A percentile compares a stretch with the other conserved stretches of the same genome.
Conservation (phyloP, 176 grass and related monocot genomes). For the Eleusine coracana region DNA sequence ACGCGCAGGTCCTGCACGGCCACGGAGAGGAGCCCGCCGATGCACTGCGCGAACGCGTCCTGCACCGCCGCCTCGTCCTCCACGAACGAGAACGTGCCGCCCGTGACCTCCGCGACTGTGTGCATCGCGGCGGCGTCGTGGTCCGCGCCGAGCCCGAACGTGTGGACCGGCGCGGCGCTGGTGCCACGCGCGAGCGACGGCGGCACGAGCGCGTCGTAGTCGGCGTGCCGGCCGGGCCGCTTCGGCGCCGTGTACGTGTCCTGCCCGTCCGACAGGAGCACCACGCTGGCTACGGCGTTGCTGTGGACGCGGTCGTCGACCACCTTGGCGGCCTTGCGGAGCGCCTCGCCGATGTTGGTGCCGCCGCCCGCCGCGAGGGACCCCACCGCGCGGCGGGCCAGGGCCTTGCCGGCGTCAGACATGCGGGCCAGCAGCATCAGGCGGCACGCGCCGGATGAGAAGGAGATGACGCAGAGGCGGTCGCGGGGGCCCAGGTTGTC, state of each 20-base stretch:
- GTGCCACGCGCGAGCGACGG: slow-evolving; percentile 32
- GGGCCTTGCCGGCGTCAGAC: slow-evolving; percentile 45
- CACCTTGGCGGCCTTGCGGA: slow-evolving; percentile 64
- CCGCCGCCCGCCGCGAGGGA: slow-evolving; percentile 61
- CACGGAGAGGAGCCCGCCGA: slow-evolving; percentile 67
- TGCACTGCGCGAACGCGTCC: slow-evolving; percentile 78
- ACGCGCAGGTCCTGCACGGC: slow-evolving; percentile 56
- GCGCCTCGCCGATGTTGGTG: slow-evolving; percentile 78
- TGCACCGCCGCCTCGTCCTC: slow-evolving; percentile 62
- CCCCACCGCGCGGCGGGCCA: slow-evolving; percentile 69
- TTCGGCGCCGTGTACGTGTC: slow-evolving; percentile 64
- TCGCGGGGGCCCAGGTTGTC: slow-evolving; percentile 67
- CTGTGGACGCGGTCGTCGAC: slow-evolving; percentile 57
- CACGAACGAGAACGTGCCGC: slow-evolving; percentile 88
- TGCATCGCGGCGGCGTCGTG: slow-evolving; percentile 89
- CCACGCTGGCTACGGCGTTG: slow-evolving; percentile 71
- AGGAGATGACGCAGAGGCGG: slow-evolving; percentile 78
- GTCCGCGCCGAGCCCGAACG: slow-evolving; percentile 77
- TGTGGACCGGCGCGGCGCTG: slow-evolving; percentile 53
- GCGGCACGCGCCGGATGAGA: slow-evolving; percentile 59
- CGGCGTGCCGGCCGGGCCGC: background rate
- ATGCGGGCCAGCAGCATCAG: slow-evolving; percentile 52
- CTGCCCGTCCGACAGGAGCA: slow-evolving; percentile 86
- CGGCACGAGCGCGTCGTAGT: slow-evolving; percentile 70
- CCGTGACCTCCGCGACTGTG: slow-evolving; percentile 58